These are phyloP conservation scores for Cryphonectria nitschkei DNA, from an alignment of 2,329 filamentous ascomycete species.

Conservation along the genomic window DNA sequence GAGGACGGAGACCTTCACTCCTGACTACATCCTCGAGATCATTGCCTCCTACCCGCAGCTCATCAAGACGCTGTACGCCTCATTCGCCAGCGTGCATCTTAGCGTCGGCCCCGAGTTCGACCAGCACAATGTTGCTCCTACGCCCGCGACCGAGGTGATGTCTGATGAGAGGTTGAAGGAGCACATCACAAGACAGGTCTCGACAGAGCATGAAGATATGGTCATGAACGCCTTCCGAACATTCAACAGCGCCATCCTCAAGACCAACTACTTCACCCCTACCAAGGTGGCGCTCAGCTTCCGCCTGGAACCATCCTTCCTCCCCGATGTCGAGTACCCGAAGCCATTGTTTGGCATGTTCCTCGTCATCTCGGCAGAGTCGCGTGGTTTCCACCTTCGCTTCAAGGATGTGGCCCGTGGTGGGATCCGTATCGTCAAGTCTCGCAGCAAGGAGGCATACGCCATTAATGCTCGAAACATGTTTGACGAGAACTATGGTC, in stretches of 20 bases:
- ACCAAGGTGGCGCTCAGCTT: slow-evolving; percentile 98
- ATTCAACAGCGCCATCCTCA: slow-evolving; percentile 91
- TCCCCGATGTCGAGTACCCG: slow-evolving; percentile 90
- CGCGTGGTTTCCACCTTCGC: slow-evolving; percentile 93
- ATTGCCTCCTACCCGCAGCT: slow-evolving; percentile 88
- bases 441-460: slow-evolving; percentile 92
- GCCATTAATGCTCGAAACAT: slow-evolving; percentile 94
- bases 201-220: slow-evolving; percentile 95
- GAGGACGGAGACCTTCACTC: slow-evolving; percentile 94
- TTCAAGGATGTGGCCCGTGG: slow-evolving; percentile 97
- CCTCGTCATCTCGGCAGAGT: slow-evolving; percentile 94
- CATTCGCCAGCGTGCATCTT: slow-evolving; percentile 87
- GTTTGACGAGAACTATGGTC: slow-evolving; percentile 98
- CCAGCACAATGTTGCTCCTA: slow-evolving; percentile 56
- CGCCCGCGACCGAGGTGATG: slow-evolving; percentile 68
- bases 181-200: slow-evolving; percentile 76
- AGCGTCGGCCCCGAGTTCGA: slow-evolving; percentile 56
- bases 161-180: slow-evolving; percentile 75
- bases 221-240: slow-evolving; percentile 96
- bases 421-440: slow-evolving; percentile 98
- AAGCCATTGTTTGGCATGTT: slow-evolving; percentile 98
- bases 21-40: slow-evolving; percentile 97
- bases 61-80: slow-evolving; percentile 84
- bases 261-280: slow-evolving; percentile 97
- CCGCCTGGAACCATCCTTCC: slow-evolving; percentile 85